Evolutionary conservation across 1,284 basidiomycete species (phyloP).

Genomic region (Cryptococcus hybrid): DNA sequence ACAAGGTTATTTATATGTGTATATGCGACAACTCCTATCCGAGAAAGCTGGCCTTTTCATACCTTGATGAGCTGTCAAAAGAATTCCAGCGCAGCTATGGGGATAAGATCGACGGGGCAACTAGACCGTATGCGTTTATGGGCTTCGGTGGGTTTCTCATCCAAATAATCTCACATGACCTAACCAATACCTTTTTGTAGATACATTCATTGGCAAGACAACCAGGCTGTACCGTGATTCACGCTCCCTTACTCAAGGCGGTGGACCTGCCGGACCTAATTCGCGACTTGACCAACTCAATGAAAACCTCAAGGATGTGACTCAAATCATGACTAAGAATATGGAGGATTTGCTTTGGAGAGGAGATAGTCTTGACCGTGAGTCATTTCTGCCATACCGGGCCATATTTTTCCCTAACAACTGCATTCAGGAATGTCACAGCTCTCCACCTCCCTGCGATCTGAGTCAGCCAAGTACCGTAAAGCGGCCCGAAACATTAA

Average conservation of each 20-base stretch:
- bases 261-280: slow-evolving; percentile 24
- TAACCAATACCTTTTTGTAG: slow-evolving; percentile 51
- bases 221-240: slow-evolving; percentile 93
- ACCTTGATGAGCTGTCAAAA: slow-evolving; percentile 94
- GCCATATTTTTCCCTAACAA: neutral
- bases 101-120: slow-evolving; percentile 77
- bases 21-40: slow-evolving; percentile 98
- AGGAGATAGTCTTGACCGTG: slow-evolving; percentile 92
- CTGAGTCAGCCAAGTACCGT: slow-evolving; percentile 96
- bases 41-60: slow-evolving; percentile 95
- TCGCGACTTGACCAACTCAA: slow-evolving; percentile 80
- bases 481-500: slow-evolving; percentile 96
- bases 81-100: slow-evolving; percentile 92
- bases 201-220: slow-evolving; percentile 99
- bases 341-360: slow-evolving; percentile 99
- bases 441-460: slow-evolving; percentile 92
- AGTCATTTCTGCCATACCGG: slow-evolving; percentile 32
- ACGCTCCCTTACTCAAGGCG: slow-evolving; percentile 64
- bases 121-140: slow-evolving; percentile 92
- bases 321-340: slow-evolving; percentile 99
- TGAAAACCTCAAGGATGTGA: slow-evolving; percentile 96
- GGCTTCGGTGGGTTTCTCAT: slow-evolving; percentile 73
- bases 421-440: slow-evolving; percentile 83
- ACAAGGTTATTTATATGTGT: slow-evolving; percentile 92
- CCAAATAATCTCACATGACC: no score